Evolutionary conservation across 2,329 filamentous ascomycete species (phyloP).

Genomic region (Truncatella angustata): DNA sequence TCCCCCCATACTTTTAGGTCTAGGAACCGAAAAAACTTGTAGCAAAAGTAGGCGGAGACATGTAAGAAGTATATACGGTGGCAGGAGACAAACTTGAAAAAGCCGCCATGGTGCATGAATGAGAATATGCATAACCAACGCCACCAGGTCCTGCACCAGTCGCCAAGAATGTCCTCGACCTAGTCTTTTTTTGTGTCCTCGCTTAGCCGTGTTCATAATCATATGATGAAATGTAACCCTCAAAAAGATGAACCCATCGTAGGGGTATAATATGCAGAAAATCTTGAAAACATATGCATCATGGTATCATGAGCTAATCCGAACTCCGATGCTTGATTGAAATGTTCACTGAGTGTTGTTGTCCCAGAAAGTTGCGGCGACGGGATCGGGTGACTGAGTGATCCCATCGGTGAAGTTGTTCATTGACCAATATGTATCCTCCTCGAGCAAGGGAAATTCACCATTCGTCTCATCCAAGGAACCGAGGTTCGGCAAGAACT

Average conservation of each 20-base stretch:
- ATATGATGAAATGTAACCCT: neutral
- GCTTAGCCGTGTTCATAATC: neutral
- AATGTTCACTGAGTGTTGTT: conserved; percentile 12
- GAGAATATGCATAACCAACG: neutral
- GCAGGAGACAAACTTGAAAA: conserved; percentile 6
- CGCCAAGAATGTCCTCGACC: neutral
- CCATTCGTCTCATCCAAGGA: conserved; percentile 37
- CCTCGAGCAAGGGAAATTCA: conserved; percentile 49
- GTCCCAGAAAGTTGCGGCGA: conserved; percentile 30
- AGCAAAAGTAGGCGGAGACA: conserved; percentile 1
- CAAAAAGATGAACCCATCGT: neutral
- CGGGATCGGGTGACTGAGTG: conserved; percentile 31
- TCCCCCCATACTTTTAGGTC: neutral
- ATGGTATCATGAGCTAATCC: conserved; percentile 11
- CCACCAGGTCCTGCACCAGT: neutral
- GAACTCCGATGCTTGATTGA: conserved; percentile 8
- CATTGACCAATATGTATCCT: conserved; percentile 37
- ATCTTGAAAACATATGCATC: conserved; percentile 4
- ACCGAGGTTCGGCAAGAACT: conserved; percentile 39
- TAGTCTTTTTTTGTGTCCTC: conserved; percentile 5
- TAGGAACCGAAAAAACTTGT: neutral
- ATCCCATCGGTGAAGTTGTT: conserved; percentile 35
- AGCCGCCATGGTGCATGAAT: neutral
- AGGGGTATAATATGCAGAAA: conserved; percentile 7
- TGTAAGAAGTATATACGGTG: conserved; percentile 11